phyloP scores from a whole-genome alignment of 257 asterid species.

The Solanum piurae region DNA sequence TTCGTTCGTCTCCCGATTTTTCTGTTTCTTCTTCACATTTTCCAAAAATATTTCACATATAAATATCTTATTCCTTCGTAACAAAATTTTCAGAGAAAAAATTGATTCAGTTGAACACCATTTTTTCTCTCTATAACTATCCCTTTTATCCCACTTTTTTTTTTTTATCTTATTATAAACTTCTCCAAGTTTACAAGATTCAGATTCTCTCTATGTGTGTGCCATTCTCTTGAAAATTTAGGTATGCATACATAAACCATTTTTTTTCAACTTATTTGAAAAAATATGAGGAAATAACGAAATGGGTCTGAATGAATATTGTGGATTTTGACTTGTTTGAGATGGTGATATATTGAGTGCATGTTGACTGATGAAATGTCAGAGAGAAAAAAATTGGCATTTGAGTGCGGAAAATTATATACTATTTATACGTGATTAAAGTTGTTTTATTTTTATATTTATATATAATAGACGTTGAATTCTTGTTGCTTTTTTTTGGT shows the following conservation, averaged over 20 bases:
- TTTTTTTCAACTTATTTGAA: background rate
- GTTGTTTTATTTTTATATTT: too few species aligned
- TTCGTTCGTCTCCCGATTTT: background rate
- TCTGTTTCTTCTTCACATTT: background rate
- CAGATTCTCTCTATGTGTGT: background rate
- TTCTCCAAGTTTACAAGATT: slow-evolving; percentile 2
- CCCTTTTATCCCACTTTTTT: background rate
- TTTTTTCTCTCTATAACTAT: background rate
- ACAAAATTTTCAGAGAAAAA: background rate
- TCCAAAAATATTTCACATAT: background rate
- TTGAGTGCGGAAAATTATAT: background rate
- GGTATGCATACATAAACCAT: background rate
- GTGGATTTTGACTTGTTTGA: background rate
- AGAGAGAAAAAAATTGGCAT: background rate
- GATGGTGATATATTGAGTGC: background rate
- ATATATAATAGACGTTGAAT: too few species aligned
- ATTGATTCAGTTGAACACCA: background rate
- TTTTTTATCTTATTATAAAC: background rate
- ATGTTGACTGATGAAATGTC: background rate
- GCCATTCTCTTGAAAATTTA: background rate
- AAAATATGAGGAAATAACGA: background rate
- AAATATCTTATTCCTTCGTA: background rate
- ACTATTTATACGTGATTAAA: background rate
- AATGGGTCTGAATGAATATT: background rate
- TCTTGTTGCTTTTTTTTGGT: too few species aligned